Base-by-base conservation (phyloP, 768 basidiomycete genomes). In the Tulasnella sp. region DNA sequence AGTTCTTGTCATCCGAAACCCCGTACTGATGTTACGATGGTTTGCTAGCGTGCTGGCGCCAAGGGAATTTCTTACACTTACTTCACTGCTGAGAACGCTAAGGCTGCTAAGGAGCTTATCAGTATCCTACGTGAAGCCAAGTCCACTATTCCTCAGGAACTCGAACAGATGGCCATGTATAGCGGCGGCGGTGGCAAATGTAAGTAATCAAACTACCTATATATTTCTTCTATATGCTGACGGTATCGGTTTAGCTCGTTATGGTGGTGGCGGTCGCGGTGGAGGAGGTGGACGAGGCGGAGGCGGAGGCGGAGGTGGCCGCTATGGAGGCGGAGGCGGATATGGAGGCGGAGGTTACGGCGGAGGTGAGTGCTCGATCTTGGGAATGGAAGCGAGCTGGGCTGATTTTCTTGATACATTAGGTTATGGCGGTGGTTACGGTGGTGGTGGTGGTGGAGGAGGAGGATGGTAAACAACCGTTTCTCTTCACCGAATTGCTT, bases 1-100 rank as follows among this genome's bases (percentile, higher is more conserved):
- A 63, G 7, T 9, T 34, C 47, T 32, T 29, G 22, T 32, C 29
- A 26, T 72, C 42, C 16, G 22, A 1, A 26, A 17, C 36, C 17
- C 17, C 47, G 67, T 0, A 42, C 77, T 78, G 69, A 81, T 77
- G 68, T 52, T 62, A 44, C 71, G 26, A 22, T 59, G 22, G 26
- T 29, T 52, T 62, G 39, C 39, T 75, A 94, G 92, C 93, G 92
- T 80, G 94, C 94, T 59, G 94, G 94, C 44, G 86, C 89, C 87
- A 95, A 88, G 80, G 95, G 95, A 76, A 89, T 88, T 42, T 92
- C 94, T 0, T 95, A 92, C 81, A 96, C 95, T 7, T 98, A 94
- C 84, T 95, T 98, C 83, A 97, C 94, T 62, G 92, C 95, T 65
- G 94, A 98, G 77, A 96, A 97, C 80, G 88, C 93, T 65, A 97